Percentiles rank a stretch among this genome's conserved stretches.
Evolutionary conservation across 495 filamentous ascomycete species (phyloP).

Genomic region (Margaritispora aquatica): DNA sequence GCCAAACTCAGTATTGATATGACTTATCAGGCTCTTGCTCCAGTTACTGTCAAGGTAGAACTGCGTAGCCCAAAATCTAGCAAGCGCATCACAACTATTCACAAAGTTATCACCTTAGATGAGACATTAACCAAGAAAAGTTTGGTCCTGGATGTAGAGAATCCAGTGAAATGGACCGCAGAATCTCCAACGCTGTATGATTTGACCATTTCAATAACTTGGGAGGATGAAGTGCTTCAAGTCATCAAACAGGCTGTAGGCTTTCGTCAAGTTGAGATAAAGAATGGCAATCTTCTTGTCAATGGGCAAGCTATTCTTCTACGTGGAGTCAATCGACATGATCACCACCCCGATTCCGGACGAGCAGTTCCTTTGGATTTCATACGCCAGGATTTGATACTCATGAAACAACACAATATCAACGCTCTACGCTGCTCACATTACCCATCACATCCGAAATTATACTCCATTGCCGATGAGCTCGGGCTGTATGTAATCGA

Average conservation of each 20-base stretch:
- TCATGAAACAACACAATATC: conserved; percentile 64
- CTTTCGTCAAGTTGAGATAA: conserved; percentile 53
- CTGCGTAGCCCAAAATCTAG: not conserved
- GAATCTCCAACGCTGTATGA: conserved; percentile 60
- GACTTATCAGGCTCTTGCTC: conserved; percentile 24
- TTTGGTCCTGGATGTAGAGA: conserved; percentile 8
- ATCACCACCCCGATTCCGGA: conserved; percentile 55
- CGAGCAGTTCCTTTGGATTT: conserved; percentile 53
- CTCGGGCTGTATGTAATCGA: conserved; percentile 69
- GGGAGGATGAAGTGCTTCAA: conserved; percentile 20
- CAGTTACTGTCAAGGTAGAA: conserved; percentile 30
- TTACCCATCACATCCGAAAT: conserved; percentile 51
- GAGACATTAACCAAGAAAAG: conserved; percentile 7
- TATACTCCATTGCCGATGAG: conserved; percentile 64
- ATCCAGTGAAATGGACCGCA: conserved; percentile 56
- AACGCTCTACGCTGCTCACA: conserved; percentile 62
- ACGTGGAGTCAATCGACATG: conserved; percentile 61
- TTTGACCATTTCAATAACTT: conserved; percentile 15
- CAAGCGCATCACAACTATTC: not conserved
- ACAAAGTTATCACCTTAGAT: conserved; percentile 8
- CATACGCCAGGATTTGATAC: conserved; percentile 47
- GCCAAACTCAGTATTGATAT: conserved; percentile 46
- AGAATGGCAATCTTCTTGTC: conserved; percentile 50
- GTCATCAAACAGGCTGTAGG: conserved; percentile 48
- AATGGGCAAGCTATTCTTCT: conserved; percentile 56